Base-by-base conservation (phyloP, 306 rosid species). In the Ormosia semicastrata region DNA sequence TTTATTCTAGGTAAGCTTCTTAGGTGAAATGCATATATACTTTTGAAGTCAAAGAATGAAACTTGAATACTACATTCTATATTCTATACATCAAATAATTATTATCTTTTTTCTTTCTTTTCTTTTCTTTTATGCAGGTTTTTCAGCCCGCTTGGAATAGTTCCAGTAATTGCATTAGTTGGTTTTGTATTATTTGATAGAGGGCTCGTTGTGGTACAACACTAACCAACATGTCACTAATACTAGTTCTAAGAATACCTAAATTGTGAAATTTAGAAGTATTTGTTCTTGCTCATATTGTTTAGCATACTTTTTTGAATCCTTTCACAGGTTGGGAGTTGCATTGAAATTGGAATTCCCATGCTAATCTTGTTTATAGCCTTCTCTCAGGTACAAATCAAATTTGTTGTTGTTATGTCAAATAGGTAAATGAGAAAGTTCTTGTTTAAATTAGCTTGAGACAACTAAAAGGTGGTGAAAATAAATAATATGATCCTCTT, bases 81-180 rank as follows among this genome's bases (percentile, higher is more conserved):
- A 11, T 4, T 64, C 15, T 76, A 62, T 14, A 43, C 4, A 41
- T 67, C 5, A 77, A 44, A 69, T 63, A 40, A 29, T 53, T 41
- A 65, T 73, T 67, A 68, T 67, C 67, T n/a, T n/a, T n/a, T n/a
- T n/a, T n/a, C n/a, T n/a, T n/a, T n/a, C 13, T 79, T 65, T 46
- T 40, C 40, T 40, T 72, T n/a, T n/a, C n/a, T 73, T 49, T 52
- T 34, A 18, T 81, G 66, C 91, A 96, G 99, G 82, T 96, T 96
- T 89, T 96, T 96, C 89, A 96, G 99, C 80, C 99, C 99, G n/a
- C 94, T 96, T 77, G 98, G 97, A 78, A 96, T 96, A 98, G 98
- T 89, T 70, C 99, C 99, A 5, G 98, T 96, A 71, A 96, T 96
- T 63, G 89, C 99, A 66, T 86, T 96, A 78, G 94, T 89, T 74